phyloP scores from a whole-genome alignment of 2,329 filamentous ascomycete species.

The Alternaria gaisen region DNA sequence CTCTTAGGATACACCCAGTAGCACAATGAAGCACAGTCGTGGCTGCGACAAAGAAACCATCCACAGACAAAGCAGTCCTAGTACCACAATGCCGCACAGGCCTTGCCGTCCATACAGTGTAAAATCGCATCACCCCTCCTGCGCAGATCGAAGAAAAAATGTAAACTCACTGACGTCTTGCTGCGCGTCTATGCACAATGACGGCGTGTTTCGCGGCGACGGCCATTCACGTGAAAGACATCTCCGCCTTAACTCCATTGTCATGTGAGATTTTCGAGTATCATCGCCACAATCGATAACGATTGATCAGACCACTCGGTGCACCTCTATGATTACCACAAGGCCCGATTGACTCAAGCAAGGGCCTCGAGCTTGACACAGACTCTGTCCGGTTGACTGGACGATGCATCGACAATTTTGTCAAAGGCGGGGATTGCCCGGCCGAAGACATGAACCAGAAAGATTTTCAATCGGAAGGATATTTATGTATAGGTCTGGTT shows the following conservation, averaged over 20 bases:
- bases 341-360: conserved; percentile 18
- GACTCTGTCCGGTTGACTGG: not conserved
- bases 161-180: conserved; percentile 19
- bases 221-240: conserved; percentile 28
- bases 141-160: conserved; percentile 15
- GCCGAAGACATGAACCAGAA: not conserved
- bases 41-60: conserved; percentile 2
- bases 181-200: conserved; percentile 41
- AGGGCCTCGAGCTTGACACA: not conserved
- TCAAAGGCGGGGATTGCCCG: not conserved
- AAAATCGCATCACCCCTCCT: conserved; percentile 1
- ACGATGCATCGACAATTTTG: not conserved
- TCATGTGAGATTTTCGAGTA: conserved; percentile 30
- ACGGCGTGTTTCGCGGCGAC: conserved; percentile 25
- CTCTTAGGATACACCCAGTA: conserved; percentile 8
- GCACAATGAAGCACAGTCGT: conserved; percentile 17
- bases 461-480: not conserved
- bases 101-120: not conserved
- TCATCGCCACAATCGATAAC: conserved; percentile 31
- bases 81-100: conserved; percentile 1
- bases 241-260: conserved; percentile 38
- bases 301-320: conserved; percentile 3
- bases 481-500: not conserved
- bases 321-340: conserved; percentile 22
- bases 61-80: conserved; percentile 16